Conservation (phyloP, 805 yeast genomes). For the Saturnispora kantuleensis region DNA sequence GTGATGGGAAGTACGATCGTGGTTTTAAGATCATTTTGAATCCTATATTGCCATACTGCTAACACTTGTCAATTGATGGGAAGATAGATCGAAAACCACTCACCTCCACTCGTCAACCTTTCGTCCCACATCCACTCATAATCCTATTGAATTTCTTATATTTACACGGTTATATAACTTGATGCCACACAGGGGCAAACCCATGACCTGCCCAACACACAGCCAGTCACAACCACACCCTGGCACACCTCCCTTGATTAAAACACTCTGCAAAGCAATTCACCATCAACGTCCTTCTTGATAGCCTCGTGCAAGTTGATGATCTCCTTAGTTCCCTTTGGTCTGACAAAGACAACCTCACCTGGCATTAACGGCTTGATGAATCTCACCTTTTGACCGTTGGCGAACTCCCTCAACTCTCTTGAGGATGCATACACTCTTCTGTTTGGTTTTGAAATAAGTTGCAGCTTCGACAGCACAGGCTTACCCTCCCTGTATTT, state of each 20-base stretch:
- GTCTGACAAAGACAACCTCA: conserved; percentile 65
- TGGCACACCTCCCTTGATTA: conserved; percentile 6
- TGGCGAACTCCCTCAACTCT: conserved; percentile 64
- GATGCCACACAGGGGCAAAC: no score
- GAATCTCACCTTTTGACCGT: conserved; percentile 65
- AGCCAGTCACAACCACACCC: neutral
- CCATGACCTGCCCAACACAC: no score
- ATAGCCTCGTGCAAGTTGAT: conserved; percentile 80
- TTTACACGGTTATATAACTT: no score
- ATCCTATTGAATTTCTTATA: no score
- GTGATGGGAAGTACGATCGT: no score
- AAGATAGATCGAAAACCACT: no score
- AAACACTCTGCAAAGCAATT: conserved; percentile 69
- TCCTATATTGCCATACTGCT: no score
- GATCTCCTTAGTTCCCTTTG: conserved; percentile 39
- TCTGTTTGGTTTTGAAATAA: conserved; percentile 81
- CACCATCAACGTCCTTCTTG: conserved; percentile 58
- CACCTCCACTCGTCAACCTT: no score
- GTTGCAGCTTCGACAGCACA: conserved; percentile 58
- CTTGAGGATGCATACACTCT: conserved; percentile 51
- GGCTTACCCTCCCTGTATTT: conserved; percentile 78
- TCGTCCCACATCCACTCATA: no score
- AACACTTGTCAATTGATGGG: no score
- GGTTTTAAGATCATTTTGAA: no score
- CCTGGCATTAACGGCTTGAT: conserved; percentile 82